Evolutionary conservation across 306 rosid species (phyloP).

Genomic region (Potentilla sterilis): DNA sequence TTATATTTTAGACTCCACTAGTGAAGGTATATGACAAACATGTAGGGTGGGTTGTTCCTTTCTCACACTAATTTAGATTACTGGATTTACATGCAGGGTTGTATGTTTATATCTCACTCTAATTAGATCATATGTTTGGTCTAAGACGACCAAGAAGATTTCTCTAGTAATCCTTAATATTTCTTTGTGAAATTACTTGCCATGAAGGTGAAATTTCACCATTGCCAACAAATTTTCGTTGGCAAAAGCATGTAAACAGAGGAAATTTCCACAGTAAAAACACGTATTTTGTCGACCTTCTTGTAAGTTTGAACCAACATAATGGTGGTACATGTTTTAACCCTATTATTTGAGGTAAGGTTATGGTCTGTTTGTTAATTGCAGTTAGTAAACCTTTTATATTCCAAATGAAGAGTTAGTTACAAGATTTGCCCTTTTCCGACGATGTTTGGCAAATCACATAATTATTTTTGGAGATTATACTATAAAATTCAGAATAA

Average conservation of each 20-base stretch:
- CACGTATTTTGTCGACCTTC: background rate
- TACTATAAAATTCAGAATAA: background rate
- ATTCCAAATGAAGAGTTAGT: background rate
- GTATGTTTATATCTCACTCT: background rate
- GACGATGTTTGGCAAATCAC: background rate
- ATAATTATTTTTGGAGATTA: background rate
- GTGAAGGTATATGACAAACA: background rate
- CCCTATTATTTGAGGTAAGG: background rate
- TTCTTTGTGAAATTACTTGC: background rate
- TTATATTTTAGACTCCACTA: background rate
- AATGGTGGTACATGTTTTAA: background rate
- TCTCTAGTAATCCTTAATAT: background rate
- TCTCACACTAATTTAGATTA: background rate
- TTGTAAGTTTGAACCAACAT: background rate
- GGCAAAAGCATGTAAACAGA: no score
- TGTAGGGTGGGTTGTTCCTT: background rate
- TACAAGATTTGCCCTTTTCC: background rate
- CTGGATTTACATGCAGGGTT: background rate
- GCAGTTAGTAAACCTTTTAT: background rate
- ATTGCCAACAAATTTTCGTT: no score
- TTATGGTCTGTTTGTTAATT: background rate
- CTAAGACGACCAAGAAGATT: background rate
- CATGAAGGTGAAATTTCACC: background rate
- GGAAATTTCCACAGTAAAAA: no score
- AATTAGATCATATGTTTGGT: background rate